A percentile compares a stretch with the other conserved stretches of the same genome.
Evolutionary conservation across 2,329 filamentous ascomycete genomes (phyloP).

Genomic region (Fusarium udum): DNA sequence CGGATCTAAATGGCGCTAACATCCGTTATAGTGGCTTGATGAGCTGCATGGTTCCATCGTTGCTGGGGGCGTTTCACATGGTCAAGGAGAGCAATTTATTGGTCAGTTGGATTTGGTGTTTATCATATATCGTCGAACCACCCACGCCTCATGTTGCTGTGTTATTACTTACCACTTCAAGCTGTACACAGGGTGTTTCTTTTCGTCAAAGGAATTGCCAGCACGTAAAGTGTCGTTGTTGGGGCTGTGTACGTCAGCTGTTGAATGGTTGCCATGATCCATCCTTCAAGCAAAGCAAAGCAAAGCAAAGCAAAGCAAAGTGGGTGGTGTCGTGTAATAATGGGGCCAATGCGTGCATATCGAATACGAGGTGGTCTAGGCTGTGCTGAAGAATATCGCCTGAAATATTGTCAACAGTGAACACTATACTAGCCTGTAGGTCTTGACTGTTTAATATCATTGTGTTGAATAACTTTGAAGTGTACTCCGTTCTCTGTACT

Average conservation of each 20-base stretch:
- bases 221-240: neutral
- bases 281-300: neutral
- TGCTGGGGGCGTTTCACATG: neutral
- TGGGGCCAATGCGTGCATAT: slow-evolving; percentile 1
- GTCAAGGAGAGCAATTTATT: neutral
- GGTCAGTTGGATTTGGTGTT: neutral
- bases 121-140: neutral
- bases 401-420: neutral
- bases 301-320: neutral
- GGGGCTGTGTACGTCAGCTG: slow-evolving; percentile 10
- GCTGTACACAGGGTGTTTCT: neutral
- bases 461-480: neutral
- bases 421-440: no score
- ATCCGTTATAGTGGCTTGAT: slow-evolving; percentile 9
- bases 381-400: neutral
- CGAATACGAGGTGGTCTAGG: slow-evolving; percentile 22
- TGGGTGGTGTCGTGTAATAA: neutral
- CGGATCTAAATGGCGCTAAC: neutral
- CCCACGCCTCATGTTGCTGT: neutral
- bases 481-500: neutral
- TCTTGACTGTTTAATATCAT: neutral
- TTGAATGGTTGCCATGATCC: neutral
- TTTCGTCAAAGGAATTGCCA: neutral
- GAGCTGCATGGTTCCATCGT: neutral
- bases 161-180: neutral